phyloP scores from a whole-genome alignment of 352 stramenopile genomes.

The Globisporangium apiculatum region DNA sequence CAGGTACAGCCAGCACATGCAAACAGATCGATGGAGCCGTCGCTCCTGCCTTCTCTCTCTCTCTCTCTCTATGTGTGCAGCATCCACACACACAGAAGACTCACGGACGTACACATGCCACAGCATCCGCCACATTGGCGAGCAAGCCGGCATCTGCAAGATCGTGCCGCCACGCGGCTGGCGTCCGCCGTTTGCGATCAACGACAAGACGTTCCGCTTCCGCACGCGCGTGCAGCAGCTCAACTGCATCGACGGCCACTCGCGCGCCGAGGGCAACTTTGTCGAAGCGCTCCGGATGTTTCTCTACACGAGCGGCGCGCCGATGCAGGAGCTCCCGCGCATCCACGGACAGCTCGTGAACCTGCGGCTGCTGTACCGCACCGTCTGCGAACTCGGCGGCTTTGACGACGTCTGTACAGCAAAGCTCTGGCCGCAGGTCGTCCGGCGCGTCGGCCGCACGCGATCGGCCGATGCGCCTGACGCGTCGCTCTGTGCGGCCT shows the following conservation, averaged over 20 bases:
- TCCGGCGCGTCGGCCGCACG: slow-evolving; percentile 54
- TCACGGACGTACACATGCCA: background rate
- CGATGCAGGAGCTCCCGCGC: slow-evolving; percentile 71
- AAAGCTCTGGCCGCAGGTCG: slow-evolving; percentile 44
- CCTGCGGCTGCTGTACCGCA: slow-evolving; percentile 62
- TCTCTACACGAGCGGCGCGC: slow-evolving; percentile 63
- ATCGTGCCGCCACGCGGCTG: slow-evolving; percentile 96
- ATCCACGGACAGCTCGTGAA: slow-evolving; percentile 72
- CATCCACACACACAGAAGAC: background rate
- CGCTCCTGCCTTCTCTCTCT: background rate
- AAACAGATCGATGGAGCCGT: background rate
- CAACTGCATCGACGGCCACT: slow-evolving; percentile 86
- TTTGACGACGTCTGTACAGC: slow-evolving; percentile 33
- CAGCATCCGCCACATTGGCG: slow-evolving; percentile 86
- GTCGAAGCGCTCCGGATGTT: slow-evolving; percentile 77
- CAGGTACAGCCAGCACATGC: slow-evolving; percentile 34
- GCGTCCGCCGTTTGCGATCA: slow-evolving; percentile 86
- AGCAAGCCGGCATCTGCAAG: slow-evolving; percentile 96
- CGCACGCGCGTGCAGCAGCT: slow-evolving; percentile 95
- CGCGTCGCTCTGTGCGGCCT: slow-evolving; percentile 34
- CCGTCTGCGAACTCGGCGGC: slow-evolving; percentile 40
- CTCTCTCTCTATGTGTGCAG: slow-evolving; percentile 5
- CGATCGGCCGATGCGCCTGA: slow-evolving; percentile 36
- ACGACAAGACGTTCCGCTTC: slow-evolving; percentile 87
- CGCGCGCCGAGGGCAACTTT: slow-evolving; percentile 73